These are phyloP conservation scores for Cercospora sp. DNA, from an alignment of 2,329 filamentous ascomycete genomes.

Conservation along the genomic window DNA sequence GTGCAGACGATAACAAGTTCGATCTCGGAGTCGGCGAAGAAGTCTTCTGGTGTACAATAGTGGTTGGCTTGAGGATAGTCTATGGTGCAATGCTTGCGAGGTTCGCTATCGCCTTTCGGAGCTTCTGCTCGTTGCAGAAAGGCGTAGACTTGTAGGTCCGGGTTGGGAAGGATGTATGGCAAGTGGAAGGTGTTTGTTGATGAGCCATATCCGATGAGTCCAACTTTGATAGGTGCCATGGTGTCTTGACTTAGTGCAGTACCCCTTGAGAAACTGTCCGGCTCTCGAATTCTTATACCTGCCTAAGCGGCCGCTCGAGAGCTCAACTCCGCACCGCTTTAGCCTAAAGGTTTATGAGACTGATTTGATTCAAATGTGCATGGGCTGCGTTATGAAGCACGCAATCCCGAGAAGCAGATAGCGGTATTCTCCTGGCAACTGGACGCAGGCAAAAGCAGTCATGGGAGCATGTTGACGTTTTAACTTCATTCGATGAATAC, in stretches of 20 bases:
- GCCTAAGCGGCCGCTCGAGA: conserved; percentile 6
- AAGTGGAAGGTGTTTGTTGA: conserved; percentile 53
- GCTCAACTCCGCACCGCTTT: conserved; percentile 10
- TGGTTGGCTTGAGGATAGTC: conserved; percentile 48
- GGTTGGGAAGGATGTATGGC: conserved; percentile 52
- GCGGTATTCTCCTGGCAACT: background rate
- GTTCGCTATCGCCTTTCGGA: conserved; percentile 35
- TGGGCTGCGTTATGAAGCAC: background rate
- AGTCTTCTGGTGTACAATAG: conserved; percentile 38
- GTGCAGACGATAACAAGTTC: conserved; percentile 43
- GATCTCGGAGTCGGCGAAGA: conserved; percentile 40
- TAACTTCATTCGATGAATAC: background rate
- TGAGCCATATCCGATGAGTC: conserved; percentile 54
- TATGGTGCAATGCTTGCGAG: conserved; percentile 50
- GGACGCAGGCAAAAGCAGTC: background rate
- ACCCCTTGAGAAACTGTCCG: background rate
- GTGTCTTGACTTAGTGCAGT: background rate
- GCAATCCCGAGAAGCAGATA: background rate
- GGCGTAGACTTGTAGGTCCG: conserved; percentile 50
- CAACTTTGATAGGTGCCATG: conserved; percentile 47
- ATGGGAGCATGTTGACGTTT: background rate
- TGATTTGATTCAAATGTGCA: background rate
- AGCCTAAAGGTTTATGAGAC: conserved; percentile 13
- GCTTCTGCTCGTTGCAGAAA: conserved; percentile 52
- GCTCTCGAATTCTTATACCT: conserved; percentile 2